Evolutionary conservation across 2,329 filamentous ascomycete genomes (phyloP), one percentile per base, ranked within the genome.

Genomic region (Lizonia empirigonia): DNA sequence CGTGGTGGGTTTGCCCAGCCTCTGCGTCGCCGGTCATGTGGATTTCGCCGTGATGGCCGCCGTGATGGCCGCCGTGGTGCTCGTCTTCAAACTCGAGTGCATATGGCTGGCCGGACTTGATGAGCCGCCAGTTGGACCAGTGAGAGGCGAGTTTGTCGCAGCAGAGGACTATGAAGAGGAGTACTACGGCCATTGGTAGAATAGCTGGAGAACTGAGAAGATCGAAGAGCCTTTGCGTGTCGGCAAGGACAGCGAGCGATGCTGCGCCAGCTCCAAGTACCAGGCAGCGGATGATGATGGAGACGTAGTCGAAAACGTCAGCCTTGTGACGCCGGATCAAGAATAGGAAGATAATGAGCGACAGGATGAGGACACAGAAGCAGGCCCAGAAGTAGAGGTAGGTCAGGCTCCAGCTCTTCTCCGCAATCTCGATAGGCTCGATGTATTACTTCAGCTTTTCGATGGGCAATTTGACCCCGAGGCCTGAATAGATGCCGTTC

Each of bases 271-370:
- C 60, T 4, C 55, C 54, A 1, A 71, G 53, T 2, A 67, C 61
- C 8, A 67, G 40, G 23, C 65, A 50, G 16, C 71, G 69, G 9
- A 63, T 39, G 26, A 70, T 63, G 42, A 76, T 59, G 18, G 71
- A 71, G 13, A 72, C 68, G 49, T 65, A 71, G 56, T 77, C 74
- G 60, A 73, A 76, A 12, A 71, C 44, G 50, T 77, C 74, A 47
- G 66, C 64, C 37, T 69, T 72, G 58, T 73, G 67, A n/a, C 65
- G 60, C 7, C 73, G 68, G 55, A 76, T 75, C 10, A 77, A 63
- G 55, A 74, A 58, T 6, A 74, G 67, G 58, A 76, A 76, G 32
- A 68, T 35, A 42, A 76, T 68, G 15, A 70, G 59, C 44, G 68
- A 69, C n/a, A 67, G 34, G 10, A 74, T 60, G 22, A 76, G 66